Evolutionary conservation across 352 stramenopile genomes (phyloP).

Genomic region (Globisporangium cystogenes): DNA sequence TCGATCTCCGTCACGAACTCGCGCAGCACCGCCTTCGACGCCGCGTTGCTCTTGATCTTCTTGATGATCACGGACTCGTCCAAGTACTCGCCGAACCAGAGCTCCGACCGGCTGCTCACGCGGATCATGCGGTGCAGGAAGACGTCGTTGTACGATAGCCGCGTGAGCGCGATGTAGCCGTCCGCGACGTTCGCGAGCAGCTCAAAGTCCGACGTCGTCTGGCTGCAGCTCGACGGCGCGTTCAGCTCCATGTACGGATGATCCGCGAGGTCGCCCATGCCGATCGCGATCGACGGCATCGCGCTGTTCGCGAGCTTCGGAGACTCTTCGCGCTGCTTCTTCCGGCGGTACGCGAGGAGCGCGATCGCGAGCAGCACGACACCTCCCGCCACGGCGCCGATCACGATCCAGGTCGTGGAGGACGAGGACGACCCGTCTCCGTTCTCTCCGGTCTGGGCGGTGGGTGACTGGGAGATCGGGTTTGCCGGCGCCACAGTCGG

Average conservation of each 20-base stretch:
- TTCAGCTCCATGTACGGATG: slow-evolving; percentile 56
- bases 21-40: slow-evolving; percentile 52
- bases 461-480: slow-evolving; percentile 4
- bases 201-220: slow-evolving; percentile 71
- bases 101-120: slow-evolving; percentile 63
- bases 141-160: slow-evolving; percentile 67
- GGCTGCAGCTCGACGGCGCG: slow-evolving; percentile 45
- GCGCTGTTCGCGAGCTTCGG: slow-evolving; percentile 44
- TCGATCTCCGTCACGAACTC: slow-evolving; percentile 82
- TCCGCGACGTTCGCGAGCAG: slow-evolving; percentile 59
- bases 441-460: not conserved
- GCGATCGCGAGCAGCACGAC: slow-evolving; percentile 27
- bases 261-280: slow-evolving; percentile 50
- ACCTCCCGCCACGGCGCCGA: slow-evolving; percentile 29
- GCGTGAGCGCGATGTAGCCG: slow-evolving; percentile 60
- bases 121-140: slow-evolving; percentile 68
- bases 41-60: slow-evolving; percentile 76
- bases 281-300: slow-evolving; percentile 43
- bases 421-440: slow-evolving; percentile 5
- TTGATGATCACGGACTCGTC: slow-evolving; percentile 65
- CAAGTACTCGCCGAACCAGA: slow-evolving; percentile 72
- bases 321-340: slow-evolving; percentile 28
- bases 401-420: slow-evolving; percentile 37
- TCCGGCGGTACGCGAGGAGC: slow-evolving; percentile 35
- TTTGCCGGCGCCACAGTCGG: slow-evolving; percentile 4